Evolutionary conservation across 805 yeast species (phyloP).

Genomic region (Torulaspora quercuum): DNA sequence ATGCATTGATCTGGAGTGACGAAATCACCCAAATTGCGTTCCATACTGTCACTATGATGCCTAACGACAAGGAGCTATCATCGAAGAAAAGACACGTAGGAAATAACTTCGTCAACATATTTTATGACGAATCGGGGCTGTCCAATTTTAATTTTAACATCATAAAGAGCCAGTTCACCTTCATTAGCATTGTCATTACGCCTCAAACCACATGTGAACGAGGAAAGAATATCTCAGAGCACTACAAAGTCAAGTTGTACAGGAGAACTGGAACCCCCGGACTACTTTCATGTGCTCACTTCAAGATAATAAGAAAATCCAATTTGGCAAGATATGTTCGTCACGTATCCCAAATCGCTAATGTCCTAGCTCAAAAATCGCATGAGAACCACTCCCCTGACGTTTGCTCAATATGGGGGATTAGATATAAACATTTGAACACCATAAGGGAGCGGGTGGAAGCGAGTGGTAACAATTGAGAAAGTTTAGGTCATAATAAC

Average conservation of each 20-base stretch:
- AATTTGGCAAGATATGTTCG: conserved; percentile 63
- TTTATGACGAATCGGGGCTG: conserved; percentile 69
- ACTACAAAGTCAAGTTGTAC: conserved; percentile 60
- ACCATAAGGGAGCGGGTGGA: conserved; percentile 11
- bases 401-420: conserved; percentile 24
- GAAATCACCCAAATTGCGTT: conserved; percentile 67
- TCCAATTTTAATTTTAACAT: conserved; percentile 62
- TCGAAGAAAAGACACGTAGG: conserved; percentile 85
- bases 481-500: background rate
- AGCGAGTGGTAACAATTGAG: background rate
- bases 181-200: conserved; percentile 71
- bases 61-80: conserved; percentile 44
- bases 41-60: conserved; percentile 84
- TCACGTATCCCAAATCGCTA: conserved; percentile 60
- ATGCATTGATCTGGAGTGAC: conserved; percentile 68
- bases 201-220: conserved; percentile 44
- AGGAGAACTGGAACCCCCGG: conserved; percentile 72
- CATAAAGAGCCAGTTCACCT: conserved; percentile 76
- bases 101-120: conserved; percentile 75
- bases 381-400: conserved; percentile 35
- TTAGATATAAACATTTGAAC: conserved; percentile 14
- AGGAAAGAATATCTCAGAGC: conserved; percentile 22
- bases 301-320: conserved; percentile 61
- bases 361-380: conserved; percentile 75
- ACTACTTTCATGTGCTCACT: conserved; percentile 69